These are phyloP conservation scores for Chaetoscypha palmicola DNA, from an alignment of 2,329 filamentous ascomycete species.

Conservation along the genomic window DNA sequence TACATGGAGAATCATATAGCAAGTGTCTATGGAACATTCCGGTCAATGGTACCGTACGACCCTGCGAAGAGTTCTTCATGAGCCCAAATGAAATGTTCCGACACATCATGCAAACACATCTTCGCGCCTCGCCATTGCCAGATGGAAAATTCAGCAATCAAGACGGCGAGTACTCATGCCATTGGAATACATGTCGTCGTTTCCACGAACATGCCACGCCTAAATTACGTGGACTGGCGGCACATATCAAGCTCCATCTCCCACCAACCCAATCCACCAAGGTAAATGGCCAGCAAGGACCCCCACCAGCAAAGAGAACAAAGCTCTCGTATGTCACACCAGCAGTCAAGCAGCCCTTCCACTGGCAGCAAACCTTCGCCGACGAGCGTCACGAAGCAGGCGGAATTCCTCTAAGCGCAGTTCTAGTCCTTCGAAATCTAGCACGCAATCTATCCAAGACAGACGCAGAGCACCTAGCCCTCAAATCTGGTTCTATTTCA, in stretches of 20 bases:
- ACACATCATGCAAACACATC: conserved; percentile 60
- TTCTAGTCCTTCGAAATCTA: conserved; percentile 72
- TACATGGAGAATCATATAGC: conserved; percentile 56
- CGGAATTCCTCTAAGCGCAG: conserved; percentile 71
- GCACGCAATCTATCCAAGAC: conserved; percentile 60
- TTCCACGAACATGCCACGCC: conserved; percentile 37
- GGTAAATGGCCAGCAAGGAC: conserved; percentile 11
- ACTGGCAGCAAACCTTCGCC: conserved; percentile 49
- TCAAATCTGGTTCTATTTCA: conserved; percentile 45
- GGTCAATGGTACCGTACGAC: conserved; percentile 31
- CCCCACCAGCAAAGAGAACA: conserved; percentile 21
- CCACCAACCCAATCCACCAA: conserved; percentile 10
- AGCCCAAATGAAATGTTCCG: conserved; percentile 61
- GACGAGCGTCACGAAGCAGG: conserved; percentile 57
- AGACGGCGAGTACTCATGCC: conserved; percentile 49
- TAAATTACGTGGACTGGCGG: conserved; percentile 26
- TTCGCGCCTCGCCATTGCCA: conserved; percentile 49
- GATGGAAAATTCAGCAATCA: conserved; percentile 50
- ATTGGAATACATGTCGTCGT: conserved; percentile 60
- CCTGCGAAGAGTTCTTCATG: conserved; percentile 55
- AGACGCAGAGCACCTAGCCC: conserved; percentile 47
- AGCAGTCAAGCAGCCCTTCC: conserved; percentile 47
- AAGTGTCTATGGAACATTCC: conserved; percentile 56
- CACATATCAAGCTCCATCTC: conserved; percentile 31
- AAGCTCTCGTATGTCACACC: conserved; percentile 28